These are phyloP conservation scores for Trametes sanguinea DNA, from an alignment of 768 basidiomycete species.

Conservation along the genomic window DNA sequence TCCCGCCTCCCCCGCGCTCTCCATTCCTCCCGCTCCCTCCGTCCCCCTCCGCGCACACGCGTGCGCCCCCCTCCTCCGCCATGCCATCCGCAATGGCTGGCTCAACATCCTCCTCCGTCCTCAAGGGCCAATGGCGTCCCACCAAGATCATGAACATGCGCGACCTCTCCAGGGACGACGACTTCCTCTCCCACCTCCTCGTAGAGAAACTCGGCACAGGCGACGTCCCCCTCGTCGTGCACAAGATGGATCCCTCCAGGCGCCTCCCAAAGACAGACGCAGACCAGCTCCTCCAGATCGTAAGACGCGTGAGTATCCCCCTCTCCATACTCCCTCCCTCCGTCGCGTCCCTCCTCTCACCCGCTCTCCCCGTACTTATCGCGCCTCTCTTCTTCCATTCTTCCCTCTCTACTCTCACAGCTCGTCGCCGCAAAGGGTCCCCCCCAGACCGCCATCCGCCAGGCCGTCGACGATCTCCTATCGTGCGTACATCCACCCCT, in stretches of 20 bases:
- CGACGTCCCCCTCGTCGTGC: slow-evolving; percentile 76
- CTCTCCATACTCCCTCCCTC: slow-evolving; percentile 22
- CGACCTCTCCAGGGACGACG: slow-evolving; percentile 89
- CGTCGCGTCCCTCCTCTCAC: slow-evolving; percentile 31
- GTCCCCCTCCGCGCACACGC: neutral
- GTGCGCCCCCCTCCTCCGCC: slow-evolving; percentile 9
- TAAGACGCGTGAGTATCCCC: slow-evolving; percentile 66
- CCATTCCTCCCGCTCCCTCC: too few species aligned
- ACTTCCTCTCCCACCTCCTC: slow-evolving; percentile 86
- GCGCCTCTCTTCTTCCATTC: slow-evolving; percentile 25
- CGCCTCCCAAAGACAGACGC: slow-evolving; percentile 76
- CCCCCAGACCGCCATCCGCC: slow-evolving; percentile 59
- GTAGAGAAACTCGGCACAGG: slow-evolving; percentile 89
- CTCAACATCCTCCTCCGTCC: slow-evolving; percentile 26
- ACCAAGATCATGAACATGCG: slow-evolving; percentile 91
- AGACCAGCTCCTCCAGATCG: slow-evolving; percentile 65
- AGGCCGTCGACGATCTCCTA: slow-evolving; percentile 78
- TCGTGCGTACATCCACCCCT: slow-evolving; percentile 48
- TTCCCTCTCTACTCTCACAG: slow-evolving; percentile 37
- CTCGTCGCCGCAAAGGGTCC: slow-evolving; percentile 56
- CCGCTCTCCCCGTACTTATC: slow-evolving; percentile 31
- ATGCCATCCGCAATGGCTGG: slow-evolving; percentile 29
- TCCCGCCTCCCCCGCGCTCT: slow-evolving; percentile 9
- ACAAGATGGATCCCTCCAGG: slow-evolving; percentile 85
- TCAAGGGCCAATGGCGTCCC: slow-evolving; percentile 59